phyloP scores from a whole-genome alignment of 495 filamentous ascomycete genomes.

The Paragyromitra xinjiangensis region DNA sequence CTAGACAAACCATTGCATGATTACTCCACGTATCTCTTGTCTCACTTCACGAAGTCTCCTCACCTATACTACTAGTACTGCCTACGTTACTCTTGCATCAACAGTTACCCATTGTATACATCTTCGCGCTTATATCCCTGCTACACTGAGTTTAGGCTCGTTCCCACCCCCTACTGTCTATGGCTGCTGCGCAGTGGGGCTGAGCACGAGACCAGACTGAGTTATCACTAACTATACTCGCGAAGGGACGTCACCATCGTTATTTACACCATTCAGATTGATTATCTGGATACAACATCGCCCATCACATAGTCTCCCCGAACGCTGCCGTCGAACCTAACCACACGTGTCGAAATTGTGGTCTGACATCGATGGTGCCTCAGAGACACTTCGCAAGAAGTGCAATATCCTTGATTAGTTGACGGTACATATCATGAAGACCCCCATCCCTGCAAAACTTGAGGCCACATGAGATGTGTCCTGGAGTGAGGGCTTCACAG shows the following conservation, averaged over 20 bases:
- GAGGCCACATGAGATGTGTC: neutral
- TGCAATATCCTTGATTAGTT: slow-evolving; percentile 5
- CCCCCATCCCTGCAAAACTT: neutral
- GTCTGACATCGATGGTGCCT: neutral
- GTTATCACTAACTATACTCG: neutral
- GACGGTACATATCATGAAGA: neutral
- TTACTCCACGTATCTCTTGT: slow-evolving; percentile 2
- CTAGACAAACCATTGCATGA: neutral
- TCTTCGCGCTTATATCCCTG: neutral
- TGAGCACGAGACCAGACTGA: too few relatives aligned
- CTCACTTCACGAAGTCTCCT: neutral
- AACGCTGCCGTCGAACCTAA: neutral
- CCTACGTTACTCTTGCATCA: slow-evolving; percentile 6
- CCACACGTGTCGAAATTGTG: slow-evolving; percentile 13
- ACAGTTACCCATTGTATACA: neutral
- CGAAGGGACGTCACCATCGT: neutral
- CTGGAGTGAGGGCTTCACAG: neutral
- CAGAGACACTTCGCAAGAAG: neutral
- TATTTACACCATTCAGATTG: neutral
- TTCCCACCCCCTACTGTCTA: too few relatives aligned
- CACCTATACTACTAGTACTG: neutral
- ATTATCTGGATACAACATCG: neutral
- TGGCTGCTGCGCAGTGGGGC: too few relatives aligned
- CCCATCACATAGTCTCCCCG: neutral
- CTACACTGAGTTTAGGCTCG: neutral